phyloP scores from a whole-genome alignment of 345 rosid species.

The thale cress (Arabidopsis thaliana) region TAIR10.1 NC_003076.8:23362501-23363000 shows the following conservation, averaged over 20 bases:
- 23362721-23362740: not conserved
- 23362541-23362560: conserved; percentile 38
- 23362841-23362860: conserved; percentile 87
- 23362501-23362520: not conserved
- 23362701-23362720: not conserved
- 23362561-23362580: conserved; percentile 42
- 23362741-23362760: conserved; percentile 31
- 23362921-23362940: not conserved
- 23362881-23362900: not conserved
- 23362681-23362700: not conserved
- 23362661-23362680: not conserved
- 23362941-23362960: not conserved
- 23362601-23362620: conserved; percentile 70
- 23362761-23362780: conserved; percentile 65
- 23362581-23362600: conserved; percentile 58
- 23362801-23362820: conserved; percentile 71
- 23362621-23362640: conserved; percentile 61
- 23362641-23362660: conserved; percentile 58
- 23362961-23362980: not conserved
- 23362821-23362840: conserved; percentile 67
- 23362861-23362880: conserved; percentile 55
- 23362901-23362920: not conserved
- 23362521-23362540: conserved; percentile 49
- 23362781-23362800: conserved; percentile 73
- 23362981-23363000: not conserved